These are phyloP conservation scores for Phialophora chinensis DNA, from an alignment of 2,329 filamentous ascomycete species.

Conservation along the genomic window DNA sequence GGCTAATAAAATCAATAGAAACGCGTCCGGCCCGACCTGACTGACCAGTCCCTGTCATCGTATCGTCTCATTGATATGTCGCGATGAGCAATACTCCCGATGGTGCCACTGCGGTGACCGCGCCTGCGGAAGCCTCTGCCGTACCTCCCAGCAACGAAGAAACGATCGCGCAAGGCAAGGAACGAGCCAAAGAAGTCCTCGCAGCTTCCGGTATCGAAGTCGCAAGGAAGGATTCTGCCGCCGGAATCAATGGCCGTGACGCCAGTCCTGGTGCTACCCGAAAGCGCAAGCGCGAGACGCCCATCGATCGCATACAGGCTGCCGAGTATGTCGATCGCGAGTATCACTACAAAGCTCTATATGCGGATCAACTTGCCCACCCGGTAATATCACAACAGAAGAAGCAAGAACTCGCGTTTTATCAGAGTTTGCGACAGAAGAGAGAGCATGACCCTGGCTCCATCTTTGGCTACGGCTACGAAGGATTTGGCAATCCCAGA, in stretches of 20 bases:
- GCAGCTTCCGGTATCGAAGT: constrained; percentile 55
- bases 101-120: constrained; percentile 33
- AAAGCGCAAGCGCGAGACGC: constrained; percentile 56
- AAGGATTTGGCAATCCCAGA: constrained; percentile 83
- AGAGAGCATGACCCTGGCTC: constrained; percentile 62
- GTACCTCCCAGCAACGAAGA: constrained; percentile 41
- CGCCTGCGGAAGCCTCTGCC: constrained; percentile 27
- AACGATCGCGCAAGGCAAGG: constrained; percentile 63
- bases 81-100: constrained; percentile 34
- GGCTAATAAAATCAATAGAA: constrained; percentile 31
- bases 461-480: constrained; percentile 75
- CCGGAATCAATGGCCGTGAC: constrained; percentile 42
- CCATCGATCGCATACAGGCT: constrained; percentile 57
- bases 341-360: constrained; percentile 62
- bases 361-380: constrained; percentile 58
- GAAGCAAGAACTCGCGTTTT: constrained; percentile 72
- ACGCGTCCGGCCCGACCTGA: constrained; percentile 27
- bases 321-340: constrained; percentile 71
- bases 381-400: constrained; percentile 67
- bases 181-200: constrained; percentile 65
- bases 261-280: constrained; percentile 41
- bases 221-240: constrained; percentile 42
- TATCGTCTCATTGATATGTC: constrained; percentile 30
- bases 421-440: constrained; percentile 68
- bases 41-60: constrained; percentile 2